These are phyloP conservation scores for Leccinum huronense DNA, from an alignment of 1,284 basidiomycete genomes.

Conservation along the genomic window DNA sequence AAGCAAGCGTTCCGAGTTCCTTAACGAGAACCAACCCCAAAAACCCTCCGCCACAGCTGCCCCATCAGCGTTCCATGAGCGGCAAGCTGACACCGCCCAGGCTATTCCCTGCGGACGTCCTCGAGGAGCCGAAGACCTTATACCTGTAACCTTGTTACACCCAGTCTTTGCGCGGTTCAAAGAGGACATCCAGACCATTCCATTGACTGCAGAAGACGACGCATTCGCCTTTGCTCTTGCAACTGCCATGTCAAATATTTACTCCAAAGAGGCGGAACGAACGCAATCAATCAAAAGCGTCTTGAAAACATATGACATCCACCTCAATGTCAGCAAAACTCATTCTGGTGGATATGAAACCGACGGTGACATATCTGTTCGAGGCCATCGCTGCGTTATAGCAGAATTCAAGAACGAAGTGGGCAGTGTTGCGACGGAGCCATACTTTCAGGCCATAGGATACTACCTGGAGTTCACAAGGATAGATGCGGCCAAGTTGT, in stretches of 20 bases:
- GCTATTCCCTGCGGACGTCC: neutral
- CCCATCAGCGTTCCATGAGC: neutral
- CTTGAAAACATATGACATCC: neutral
- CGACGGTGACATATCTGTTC: neutral
- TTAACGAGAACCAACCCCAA: neutral
- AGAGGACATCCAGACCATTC: neutral
- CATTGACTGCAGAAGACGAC: neutral
- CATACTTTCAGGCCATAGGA: neutral
- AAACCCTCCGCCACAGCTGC: neutral
- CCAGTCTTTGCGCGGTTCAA: neutral
- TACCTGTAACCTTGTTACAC: neutral
- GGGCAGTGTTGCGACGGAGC: neutral
- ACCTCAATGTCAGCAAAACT: neutral
- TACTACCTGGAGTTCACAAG: neutral
- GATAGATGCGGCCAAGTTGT: neutral
- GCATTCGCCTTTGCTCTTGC: neutral
- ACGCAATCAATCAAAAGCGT: neutral
- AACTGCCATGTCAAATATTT: neutral
- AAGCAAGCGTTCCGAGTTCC: neutral
- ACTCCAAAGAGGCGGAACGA: neutral
- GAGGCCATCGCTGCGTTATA: neutral
- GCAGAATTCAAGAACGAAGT: neutral
- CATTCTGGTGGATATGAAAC: neutral
- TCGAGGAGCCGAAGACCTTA: neutral
- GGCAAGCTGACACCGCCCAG: neutral